Evolutionary conservation across 2,329 filamentous ascomycete species (phyloP), one percentile per base, ranked within the genome.

Genomic region (Helotiales sp.): DNA sequence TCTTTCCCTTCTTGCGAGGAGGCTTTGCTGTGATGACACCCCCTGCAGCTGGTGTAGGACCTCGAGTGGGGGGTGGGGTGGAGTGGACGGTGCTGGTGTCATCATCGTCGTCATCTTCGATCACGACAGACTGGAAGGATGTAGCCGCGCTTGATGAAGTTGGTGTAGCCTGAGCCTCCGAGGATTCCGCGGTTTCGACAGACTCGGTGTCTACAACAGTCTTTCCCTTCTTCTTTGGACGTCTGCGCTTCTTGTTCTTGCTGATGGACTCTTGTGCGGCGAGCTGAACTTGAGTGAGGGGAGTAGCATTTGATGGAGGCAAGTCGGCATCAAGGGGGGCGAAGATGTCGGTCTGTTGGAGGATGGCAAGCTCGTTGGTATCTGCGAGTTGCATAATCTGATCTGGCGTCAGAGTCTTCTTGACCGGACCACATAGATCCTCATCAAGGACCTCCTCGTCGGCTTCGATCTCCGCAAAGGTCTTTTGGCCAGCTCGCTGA

Each of bases 211-310:
- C 40, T 17, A 45, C 10, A n/a, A 45, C 17, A 4, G 17, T 4
- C 30, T 24, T 37, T 11, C 20, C 20, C n/a, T 57, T 57, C 32
- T 57, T 37, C 54, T 57, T 57, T 20, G 32, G 54, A 20, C 54
- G 32, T 22, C 54, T 34, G 6, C 54, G 32, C 32, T 57, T 57
- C 54, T 57, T 57, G 20, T 57, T 57, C 30, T 34, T 57, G 30
- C 54, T 34, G 32, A 34, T 15, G 17, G 30, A 11, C n/a, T 24
- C 54, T 13, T 40, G 54, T 4, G 17, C 32, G 6, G 54, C 54
- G 32, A 57, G n/a, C 10, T 57, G 54, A 24, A 57, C 32, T 4
- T 57, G n/a, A 11, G 54, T 57, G 54, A 57, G 32, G 1, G 32
- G 54, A 1, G 20, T 57, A 13, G 54, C n/a, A 13, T 20, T 37